Evolutionary conservation across 164 flowering plant genomes (phyloP).

Genomic region (Kalanchoe fedtschenkoi): DNA sequence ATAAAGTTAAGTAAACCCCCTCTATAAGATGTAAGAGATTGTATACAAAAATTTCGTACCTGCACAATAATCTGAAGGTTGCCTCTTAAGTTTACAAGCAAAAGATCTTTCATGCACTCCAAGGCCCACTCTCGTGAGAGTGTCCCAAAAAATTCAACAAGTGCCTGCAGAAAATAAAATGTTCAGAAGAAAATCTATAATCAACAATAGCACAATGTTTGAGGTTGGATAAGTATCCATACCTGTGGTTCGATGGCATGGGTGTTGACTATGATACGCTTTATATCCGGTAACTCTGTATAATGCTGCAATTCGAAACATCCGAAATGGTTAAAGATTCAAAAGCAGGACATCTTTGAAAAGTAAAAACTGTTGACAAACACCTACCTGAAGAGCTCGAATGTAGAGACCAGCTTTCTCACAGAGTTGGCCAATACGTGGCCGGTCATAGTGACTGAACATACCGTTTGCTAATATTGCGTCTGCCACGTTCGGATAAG

Average conservation of each 20-base stretch:
- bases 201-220: background rate
- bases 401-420: constrained; percentile 92
- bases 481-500: constrained; percentile 98
- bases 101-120: constrained; percentile 98
- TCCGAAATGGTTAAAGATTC: background rate
- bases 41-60: constrained; percentile 23
- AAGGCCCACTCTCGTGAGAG: constrained; percentile 98
- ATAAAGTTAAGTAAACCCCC: background rate
- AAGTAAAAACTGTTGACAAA: background rate
- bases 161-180: constrained; percentile 43
- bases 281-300: constrained; percentile 79
- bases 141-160: constrained; percentile 97
- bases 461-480: constrained; percentile 97
- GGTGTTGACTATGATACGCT: constrained; percentile 93
- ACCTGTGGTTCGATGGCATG: constrained; percentile 99
- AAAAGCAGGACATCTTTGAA: background rate
- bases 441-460: constrained; percentile 97
- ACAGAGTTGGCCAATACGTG: constrained; percentile 95
- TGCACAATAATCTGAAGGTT: constrained; percentile 99
- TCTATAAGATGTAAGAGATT: background rate
- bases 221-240: background rate
- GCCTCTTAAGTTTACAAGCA: constrained; percentile 83
- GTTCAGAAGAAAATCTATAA: constrained; percentile 6
- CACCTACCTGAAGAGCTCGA: constrained; percentile 72
- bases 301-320: constrained; percentile 65